Base-by-base conservation (phyloP, 2,329 filamentous ascomycete genomes). In the Albifimbria verrucaria region DNA sequence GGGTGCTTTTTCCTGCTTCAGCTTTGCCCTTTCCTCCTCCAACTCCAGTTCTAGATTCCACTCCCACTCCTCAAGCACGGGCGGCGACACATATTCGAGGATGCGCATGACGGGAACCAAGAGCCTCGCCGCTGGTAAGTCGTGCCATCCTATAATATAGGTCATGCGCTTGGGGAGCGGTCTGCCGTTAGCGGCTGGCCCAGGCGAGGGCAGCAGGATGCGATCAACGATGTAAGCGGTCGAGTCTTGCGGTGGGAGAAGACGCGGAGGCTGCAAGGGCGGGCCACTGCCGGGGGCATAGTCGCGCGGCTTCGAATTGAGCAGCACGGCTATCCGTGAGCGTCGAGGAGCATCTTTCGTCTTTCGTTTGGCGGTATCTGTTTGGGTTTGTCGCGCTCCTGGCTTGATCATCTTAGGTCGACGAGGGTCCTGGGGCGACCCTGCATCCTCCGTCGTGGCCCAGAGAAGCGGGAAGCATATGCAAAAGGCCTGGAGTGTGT, bases 11-110 rank as follows among this genome's bases (percentile, higher is more conserved):
- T 67, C 63, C 28, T 64, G 50, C 22, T 59, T 64, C 20, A 63
- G 52, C 21, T 62, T 60, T 9, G 58, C 55, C 25, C 70, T 68
- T 39, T 75, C 69, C 45, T 69, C 62, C n/a, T 78, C 75, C 20
- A 73, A 65, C 52, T 74, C 69, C 21, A 76, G 67, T 48, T 74
- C 72, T 15, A 72, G 66, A 2, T 69, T 63, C 50, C 73, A 77
- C 56, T 85, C 82, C 71, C 77, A 87, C 0, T 82, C 73, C 62
- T 87, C 84, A 3, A 85, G 59, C 10, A 72, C 74, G 11, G 72
- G 69, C 2, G 79, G 77, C 0, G 83, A 85, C 7, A 87, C 82
- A 56, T 84, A 86, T 26, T 86, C 77, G 12, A 80, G 70, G 6
- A 84, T 72, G 55, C 72, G 52, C 70, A 74, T 70, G 60, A 77